phyloP scores from a whole-genome alignment of 495 filamentous ascomycete species.

The Penicillium angulare region DNA sequence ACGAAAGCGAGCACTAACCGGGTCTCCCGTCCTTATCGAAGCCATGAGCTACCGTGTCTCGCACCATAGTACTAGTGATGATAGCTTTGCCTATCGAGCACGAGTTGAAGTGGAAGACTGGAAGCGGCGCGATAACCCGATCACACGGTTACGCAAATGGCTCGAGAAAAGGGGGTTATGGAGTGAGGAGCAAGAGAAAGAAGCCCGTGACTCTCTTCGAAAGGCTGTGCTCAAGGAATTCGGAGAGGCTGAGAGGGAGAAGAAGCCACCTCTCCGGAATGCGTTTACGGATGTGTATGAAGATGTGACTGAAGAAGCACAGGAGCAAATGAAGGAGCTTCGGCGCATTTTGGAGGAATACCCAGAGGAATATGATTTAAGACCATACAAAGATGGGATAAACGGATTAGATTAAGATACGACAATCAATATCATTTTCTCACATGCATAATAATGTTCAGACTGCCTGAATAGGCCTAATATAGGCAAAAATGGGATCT shows the following conservation, averaged over 20 bases:
- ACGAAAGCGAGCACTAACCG: constrained; percentile 70
- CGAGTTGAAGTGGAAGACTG: constrained; percentile 95
- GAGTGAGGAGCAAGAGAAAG: constrained; percentile 80
- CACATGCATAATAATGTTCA: too few species aligned
- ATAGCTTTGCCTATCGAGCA: constrained; percentile 94
- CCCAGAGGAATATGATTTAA: constrained; percentile 89
- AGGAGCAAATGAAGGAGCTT: constrained; percentile 75
- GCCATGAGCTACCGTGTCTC: constrained; percentile 97
- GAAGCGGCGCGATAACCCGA: constrained; percentile 94
- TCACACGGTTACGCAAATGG: constrained; percentile 88
- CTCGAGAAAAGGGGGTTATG: constrained; percentile 77
- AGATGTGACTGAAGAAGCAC: constrained; percentile 76
- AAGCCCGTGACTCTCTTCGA: constrained; percentile 62
- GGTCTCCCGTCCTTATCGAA: constrained; percentile 83
- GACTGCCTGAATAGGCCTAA: neutral
- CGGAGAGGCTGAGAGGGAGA: constrained; percentile 80
- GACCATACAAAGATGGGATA: constrained; percentile 71
- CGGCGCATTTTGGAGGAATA: constrained; percentile 77
- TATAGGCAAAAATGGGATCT: neutral
- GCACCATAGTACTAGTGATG: constrained; percentile 97
- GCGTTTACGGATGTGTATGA: constrained; percentile 91
- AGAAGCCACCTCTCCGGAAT: constrained; percentile 73
- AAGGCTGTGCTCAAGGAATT: constrained; percentile 83
- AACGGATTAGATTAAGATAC: constrained; percentile 58
- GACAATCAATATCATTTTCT: too few species aligned